Evolutionary conservation across 305 asterid species (phyloP).

Genomic region (Solanum hybrid): DNA sequence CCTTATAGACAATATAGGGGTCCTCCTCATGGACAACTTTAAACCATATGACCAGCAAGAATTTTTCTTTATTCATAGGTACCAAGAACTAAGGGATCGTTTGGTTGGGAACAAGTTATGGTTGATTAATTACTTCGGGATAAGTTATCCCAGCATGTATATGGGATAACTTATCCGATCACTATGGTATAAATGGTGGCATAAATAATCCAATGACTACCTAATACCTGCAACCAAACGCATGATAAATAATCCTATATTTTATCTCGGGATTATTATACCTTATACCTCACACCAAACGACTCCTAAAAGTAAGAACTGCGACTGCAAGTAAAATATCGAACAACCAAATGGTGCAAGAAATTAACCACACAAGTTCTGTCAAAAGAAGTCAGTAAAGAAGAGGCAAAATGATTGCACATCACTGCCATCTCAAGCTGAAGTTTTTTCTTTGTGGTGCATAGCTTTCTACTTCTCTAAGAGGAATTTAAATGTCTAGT

Average conservation of each 20-base stretch:
- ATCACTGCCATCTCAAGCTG: background rate
- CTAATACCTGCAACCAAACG: background rate
- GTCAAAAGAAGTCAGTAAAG: background rate
- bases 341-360: background rate
- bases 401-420: background rate
- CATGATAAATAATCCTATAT: background rate
- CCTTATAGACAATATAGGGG: background rate
- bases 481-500: background rate
- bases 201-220: background rate
- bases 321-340: background rate
- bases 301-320: background rate
- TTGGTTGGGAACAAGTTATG: background rate
- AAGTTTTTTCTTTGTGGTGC: background rate
- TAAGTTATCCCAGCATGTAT: background rate
- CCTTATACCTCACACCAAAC: background rate
- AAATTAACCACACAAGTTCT: background rate
- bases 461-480: background rate
- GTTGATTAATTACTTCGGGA: background rate
- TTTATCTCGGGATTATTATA: background rate
- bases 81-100: background rate
- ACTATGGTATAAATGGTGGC: background rate
- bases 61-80: background rate
- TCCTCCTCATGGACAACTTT: background rate
- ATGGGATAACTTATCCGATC: background rate
- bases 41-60: background rate